phyloP scores from a whole-genome alignment of 139 green algal species.

The Eudorina sp. region DNA sequence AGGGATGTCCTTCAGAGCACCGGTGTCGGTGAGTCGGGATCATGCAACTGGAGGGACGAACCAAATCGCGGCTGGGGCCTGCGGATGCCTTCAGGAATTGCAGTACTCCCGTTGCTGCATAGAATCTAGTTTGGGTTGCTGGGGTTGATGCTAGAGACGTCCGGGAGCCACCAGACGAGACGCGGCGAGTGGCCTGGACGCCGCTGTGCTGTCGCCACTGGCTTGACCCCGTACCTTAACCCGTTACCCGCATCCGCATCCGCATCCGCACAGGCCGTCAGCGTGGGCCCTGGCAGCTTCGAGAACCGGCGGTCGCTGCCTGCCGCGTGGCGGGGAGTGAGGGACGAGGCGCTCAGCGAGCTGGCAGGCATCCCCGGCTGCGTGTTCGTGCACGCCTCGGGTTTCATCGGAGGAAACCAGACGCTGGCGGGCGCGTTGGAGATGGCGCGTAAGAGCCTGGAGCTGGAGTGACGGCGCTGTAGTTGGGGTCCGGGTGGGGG shows the following conservation, averaged over 20 bases:
- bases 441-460: constrained; percentile 56
- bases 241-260: not conserved
- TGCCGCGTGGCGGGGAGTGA: constrained; percentile 87
- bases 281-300: constrained; percentile 83
- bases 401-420: constrained; percentile 94
- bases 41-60: too few relatives aligned
- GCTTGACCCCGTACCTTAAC: not conserved
- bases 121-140: not conserved
- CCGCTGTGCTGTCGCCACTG: too few relatives aligned
- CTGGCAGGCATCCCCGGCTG: constrained; percentile 82
- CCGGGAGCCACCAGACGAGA: too few relatives aligned
- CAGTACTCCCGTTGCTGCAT: too few relatives aligned
- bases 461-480: too few relatives aligned
- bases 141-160: not conserved
- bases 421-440: constrained; percentile 66
- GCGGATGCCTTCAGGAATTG: too few relatives aligned
- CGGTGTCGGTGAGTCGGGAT: too few relatives aligned
- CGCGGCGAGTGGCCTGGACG: too few relatives aligned
- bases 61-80: too few relatives aligned
- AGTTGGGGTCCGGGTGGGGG: too few relatives aligned
- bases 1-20: too few relatives aligned
- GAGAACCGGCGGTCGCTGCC: constrained; percentile 85
- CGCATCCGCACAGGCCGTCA: constrained; percentile 75
- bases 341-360: constrained; percentile 86
- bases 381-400: constrained; percentile 93